phyloP scores from a whole-genome alignment of 2,329 filamentous ascomycete genomes.

The Trichoderma sp. region DNA sequence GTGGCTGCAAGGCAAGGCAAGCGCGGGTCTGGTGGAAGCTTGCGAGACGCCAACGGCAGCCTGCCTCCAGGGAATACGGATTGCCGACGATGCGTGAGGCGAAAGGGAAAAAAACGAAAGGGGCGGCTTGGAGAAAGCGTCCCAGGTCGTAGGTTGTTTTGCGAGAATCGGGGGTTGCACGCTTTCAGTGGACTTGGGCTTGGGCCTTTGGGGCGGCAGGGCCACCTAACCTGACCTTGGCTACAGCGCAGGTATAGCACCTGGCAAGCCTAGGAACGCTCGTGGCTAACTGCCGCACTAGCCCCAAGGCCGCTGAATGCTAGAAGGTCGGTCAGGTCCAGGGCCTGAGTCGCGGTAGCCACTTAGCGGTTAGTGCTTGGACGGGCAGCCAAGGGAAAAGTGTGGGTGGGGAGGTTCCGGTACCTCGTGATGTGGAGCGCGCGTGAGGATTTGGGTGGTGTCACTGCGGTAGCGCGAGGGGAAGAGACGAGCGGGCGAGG shows the following conservation, averaged over 20 bases:
- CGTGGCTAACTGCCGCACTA: conserved; percentile 5
- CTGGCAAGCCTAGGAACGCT: background rate
- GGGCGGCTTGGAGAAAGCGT: conserved; percentile 12
- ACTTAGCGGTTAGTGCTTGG: conserved; percentile 14
- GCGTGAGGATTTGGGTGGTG: background rate
- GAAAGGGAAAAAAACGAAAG: conserved; percentile 20
- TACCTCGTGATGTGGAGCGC: conserved; percentile 16
- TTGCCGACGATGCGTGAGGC: conserved; percentile 18
- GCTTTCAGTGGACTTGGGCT: conserved; percentile 12
- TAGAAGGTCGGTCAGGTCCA: conserved; percentile 19
- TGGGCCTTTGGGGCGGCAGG: conserved; percentile 8
- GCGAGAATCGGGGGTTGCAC: conserved; percentile 20
- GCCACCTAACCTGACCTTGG: background rate
- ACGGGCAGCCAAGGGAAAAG: background rate
- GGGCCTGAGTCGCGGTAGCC: conserved; percentile 17
- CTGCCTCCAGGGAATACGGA: conserved; percentile 18
- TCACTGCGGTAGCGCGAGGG: background rate
- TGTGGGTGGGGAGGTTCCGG: conserved; percentile 20
- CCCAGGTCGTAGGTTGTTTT: conserved; percentile 16
- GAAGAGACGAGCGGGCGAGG: background rate
- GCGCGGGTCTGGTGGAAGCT: conserved; percentile 18
- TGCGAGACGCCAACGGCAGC: conserved; percentile 21
- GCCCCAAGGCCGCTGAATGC: background rate
- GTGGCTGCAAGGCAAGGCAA: conserved; percentile 15
- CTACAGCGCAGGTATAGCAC: background rate